Evolutionary conservation across 768 basidiomycete genomes (phyloP).

Genomic region (Boletus insuetus): DNA sequence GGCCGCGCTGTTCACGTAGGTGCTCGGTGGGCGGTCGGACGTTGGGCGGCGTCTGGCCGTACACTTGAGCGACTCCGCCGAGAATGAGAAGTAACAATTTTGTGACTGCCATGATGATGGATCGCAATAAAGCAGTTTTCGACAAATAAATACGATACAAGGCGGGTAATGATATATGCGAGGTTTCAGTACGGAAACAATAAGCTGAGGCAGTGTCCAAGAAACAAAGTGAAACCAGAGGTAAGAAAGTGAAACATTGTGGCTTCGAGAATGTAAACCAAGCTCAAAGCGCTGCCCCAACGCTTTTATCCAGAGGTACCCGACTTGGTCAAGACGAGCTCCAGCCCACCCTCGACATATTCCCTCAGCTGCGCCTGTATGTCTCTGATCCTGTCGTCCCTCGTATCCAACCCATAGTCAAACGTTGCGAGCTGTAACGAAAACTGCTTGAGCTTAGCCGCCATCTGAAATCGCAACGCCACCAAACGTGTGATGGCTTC

Average conservation of each 20-base stretch:
- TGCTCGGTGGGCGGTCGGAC: constrained; percentile 8
- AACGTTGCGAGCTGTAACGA: constrained; percentile 27
- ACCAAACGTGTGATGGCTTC: constrained; percentile 25
- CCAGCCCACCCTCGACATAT: constrained; percentile 23
- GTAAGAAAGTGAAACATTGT: neutral
- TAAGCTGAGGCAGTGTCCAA: too few relatives aligned
- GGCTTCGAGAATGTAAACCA: too few relatives aligned
- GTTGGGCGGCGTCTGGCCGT: constrained; percentile 15
- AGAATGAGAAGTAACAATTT: constrained; percentile 10
- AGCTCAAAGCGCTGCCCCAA: too few relatives aligned
- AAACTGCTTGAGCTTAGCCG: constrained; percentile 16
- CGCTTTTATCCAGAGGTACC: constrained; percentile 13
- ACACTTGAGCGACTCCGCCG: neutral
- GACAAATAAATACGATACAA: too few relatives aligned
- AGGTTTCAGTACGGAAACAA: too few relatives aligned
- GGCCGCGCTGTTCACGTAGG: constrained; percentile 8
- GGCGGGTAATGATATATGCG: too few relatives aligned
- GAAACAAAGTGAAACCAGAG: too few relatives aligned
- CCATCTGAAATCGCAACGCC: constrained; percentile 19
- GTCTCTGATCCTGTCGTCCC: constrained; percentile 27
- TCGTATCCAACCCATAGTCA: constrained; percentile 28
- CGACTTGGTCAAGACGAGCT: constrained; percentile 25
- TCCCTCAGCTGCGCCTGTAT: constrained; percentile 8
- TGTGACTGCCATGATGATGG: neutral
- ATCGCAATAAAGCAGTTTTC: too few relatives aligned